phyloP scores from a whole-genome alignment of 2,329 filamentous ascomycete genomes.

The Capronia americana region DNA sequence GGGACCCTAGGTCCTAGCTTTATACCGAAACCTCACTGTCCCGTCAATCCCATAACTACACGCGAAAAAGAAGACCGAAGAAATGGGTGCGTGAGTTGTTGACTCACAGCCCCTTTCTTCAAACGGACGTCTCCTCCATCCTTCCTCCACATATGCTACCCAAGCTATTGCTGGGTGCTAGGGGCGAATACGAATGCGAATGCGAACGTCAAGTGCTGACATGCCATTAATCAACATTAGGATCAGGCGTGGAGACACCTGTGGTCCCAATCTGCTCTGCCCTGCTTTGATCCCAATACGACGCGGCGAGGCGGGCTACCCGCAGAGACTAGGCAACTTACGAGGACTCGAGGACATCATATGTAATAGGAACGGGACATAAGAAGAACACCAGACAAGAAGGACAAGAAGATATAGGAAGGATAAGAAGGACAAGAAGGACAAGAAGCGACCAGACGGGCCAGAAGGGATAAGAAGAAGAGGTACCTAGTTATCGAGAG shows the following conservation, averaged over 20 bases:
- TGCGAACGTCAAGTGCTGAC: neutral
- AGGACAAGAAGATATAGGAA: slow-evolving; percentile 14
- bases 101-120: neutral
- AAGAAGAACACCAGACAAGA: slow-evolving; percentile 39
- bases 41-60: slow-evolving; percentile 19
- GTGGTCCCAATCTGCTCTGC: slow-evolving; percentile 23
- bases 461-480: too few species aligned
- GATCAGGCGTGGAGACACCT: slow-evolving; percentile 29
- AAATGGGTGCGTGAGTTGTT: neutral
- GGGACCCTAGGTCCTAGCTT: slow-evolving; percentile 31
- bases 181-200: neutral
- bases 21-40: slow-evolving; percentile 36
- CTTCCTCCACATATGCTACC: neutral
- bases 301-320: neutral
- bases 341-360: slow-evolving; percentile 36
- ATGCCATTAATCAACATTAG: slow-evolving; percentile 10
- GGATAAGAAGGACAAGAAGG: too few species aligned
- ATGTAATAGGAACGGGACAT: slow-evolving; percentile 37
- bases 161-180: neutral
- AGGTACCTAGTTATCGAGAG: too few species aligned
- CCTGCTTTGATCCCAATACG: too few species aligned
- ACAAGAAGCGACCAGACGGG: too few species aligned
- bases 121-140: neutral
- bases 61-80: slow-evolving; percentile 32
- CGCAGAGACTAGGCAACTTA: slow-evolving; percentile 35